These are phyloP conservation scores for Tremella yokohamensis DNA, from an alignment of 768 basidiomycete species.

Conservation along the genomic window DNA sequence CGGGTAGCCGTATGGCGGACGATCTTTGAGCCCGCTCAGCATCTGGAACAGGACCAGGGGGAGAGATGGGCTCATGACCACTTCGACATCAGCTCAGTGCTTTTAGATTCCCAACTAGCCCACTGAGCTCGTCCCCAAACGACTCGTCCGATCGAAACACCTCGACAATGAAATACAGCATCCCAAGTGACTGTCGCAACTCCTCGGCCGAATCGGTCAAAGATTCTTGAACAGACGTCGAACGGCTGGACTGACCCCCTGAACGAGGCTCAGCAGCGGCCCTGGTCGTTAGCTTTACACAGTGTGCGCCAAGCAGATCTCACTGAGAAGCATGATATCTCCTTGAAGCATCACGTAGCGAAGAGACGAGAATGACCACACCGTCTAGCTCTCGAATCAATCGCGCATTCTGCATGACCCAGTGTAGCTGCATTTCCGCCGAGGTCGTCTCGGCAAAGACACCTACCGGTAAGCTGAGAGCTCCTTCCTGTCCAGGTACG, in stretches of 20 bases:
- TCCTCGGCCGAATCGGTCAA: slow-evolving; percentile 14
- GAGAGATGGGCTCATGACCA: slow-evolving; percentile 91
- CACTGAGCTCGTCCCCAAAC: slow-evolving; percentile 94
- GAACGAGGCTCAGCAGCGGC: neutral
- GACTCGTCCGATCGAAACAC: slow-evolving; percentile 88
- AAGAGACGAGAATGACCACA: slow-evolving; percentile 73
- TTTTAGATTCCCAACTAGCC: slow-evolving; percentile 47
- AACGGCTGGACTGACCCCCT: too few species aligned
- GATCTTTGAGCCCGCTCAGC: slow-evolving; percentile 84
- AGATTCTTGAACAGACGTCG: neutral
- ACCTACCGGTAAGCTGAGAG: slow-evolving; percentile 55
- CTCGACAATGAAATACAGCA: slow-evolving; percentile 93
- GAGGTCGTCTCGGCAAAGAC: slow-evolving; percentile 87
- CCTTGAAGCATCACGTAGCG: slow-evolving; percentile 84
- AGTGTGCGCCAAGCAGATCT: slow-evolving; percentile 3
- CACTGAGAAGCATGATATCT: slow-evolving; percentile 61
- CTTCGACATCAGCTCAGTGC: slow-evolving; percentile 53
- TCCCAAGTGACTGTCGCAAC: slow-evolving; percentile 59
- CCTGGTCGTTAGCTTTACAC: neutral
- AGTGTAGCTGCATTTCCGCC: slow-evolving; percentile 89
- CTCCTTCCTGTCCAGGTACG: slow-evolving; percentile 12
- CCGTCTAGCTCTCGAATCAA: slow-evolving; percentile 79
- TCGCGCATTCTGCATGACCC: slow-evolving; percentile 92
- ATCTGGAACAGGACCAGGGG: slow-evolving; percentile 88
- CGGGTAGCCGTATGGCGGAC: slow-evolving; percentile 90